These are phyloP conservation scores for Eremochloa ophiuroides DNA, from an alignment of 176 grass and related monocot genomes.

Conservation along the genomic window DNA sequence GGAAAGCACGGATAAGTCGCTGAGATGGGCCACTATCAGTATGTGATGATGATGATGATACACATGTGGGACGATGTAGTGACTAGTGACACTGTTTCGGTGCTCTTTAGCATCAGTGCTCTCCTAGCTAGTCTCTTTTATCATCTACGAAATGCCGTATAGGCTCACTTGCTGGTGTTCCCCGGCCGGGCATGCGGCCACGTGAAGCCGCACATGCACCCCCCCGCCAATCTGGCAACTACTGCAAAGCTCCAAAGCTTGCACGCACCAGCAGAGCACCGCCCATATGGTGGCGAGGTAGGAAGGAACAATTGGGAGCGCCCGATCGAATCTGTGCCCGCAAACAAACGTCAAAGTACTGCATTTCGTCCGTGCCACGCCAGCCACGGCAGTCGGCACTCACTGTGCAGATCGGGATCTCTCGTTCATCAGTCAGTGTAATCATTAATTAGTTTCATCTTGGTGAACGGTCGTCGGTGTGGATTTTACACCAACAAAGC, in stretches of 20 bases:
- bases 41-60: too few relatives aligned
- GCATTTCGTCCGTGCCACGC: background rate
- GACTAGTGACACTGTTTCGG: background rate
- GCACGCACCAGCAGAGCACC: background rate
- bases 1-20: background rate
- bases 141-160: too few relatives aligned
- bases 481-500: too few relatives aligned
- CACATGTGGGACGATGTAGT: background rate
- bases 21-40: background rate
- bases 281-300: background rate
- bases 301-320: background rate
- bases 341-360: background rate
- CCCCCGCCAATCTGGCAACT: background rate
- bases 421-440: too few relatives aligned
- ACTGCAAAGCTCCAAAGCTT: background rate
- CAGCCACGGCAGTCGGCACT: too few relatives aligned
- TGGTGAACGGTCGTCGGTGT: too few relatives aligned
- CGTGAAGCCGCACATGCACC: conserved; percentile 33
- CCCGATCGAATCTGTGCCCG: too few relatives aligned
- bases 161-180: conserved; percentile 1
- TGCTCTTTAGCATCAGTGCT: background rate
- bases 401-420: background rate
- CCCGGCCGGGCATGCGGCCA: background rate
- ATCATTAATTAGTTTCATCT: too few relatives aligned
- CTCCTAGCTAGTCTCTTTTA: background rate